Base-by-base conservation (phyloP, 805 yeast species). In the Clavispora asparagi region DNA sequence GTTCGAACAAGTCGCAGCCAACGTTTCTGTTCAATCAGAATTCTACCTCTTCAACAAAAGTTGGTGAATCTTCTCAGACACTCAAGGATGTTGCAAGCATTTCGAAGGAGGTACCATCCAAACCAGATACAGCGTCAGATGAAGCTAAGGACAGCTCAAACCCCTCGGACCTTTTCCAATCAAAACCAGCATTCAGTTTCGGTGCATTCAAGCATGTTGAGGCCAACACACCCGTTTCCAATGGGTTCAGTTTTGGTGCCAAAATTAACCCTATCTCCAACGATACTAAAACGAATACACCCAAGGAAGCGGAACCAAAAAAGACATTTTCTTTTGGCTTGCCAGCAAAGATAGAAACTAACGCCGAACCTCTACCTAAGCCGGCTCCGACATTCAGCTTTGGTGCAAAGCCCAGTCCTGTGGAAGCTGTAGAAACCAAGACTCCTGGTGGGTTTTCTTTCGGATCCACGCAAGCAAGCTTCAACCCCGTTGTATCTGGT, bases 71-170 rank as follows among this genome's bases (percentile, higher is more conserved):
- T 17, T 9, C 7, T 1, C 6, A 16, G 41, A 13, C 35, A 14
- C 35, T n/a, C 17, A n/a, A n/a, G 7, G 17, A 31, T 16, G 17
- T n/a, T 14, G 10, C 8, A 9, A 31, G 31, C 19, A n/a, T 9
- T 12, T 9, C 14, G n/a, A 17, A 26, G 25, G 23, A n/a, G 5
- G 26, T 8, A 4, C 5, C 12, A 17, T 17, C 13, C 8, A 10
- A 17, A 10, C 7, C 25, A 33, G 37, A 16, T 7, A 33, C 13
- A 16, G 25, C 13, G 8, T 33, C 37, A 14, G 4, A 12, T 11
- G 25, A 28, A 44, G 5, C 45, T 47, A 9, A 48, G 51, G 10
- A 54, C 48, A 8, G 53, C 49, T 13, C 16, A 14, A 13, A 4
- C 6, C 2, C 32, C 17, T 11, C 19, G 7, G 23, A 9, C 26